Evolutionary conservation across 345 rosid species (phyloP).

Genomic region (Citrus trifoliata): DNA sequence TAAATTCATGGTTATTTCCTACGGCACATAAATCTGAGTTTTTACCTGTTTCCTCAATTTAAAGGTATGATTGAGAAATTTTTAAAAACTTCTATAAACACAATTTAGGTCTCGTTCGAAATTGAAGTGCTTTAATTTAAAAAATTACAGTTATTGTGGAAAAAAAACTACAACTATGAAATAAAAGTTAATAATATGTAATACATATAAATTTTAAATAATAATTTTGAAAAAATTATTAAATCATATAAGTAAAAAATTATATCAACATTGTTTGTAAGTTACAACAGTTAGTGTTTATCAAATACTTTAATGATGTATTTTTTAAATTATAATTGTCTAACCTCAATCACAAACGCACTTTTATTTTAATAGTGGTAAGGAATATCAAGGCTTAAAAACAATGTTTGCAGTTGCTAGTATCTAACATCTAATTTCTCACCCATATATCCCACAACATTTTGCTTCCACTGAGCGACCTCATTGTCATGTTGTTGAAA

Average conservation of each 20-base stretch:
- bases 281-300: too few relatives aligned
- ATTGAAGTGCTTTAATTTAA: too few relatives aligned
- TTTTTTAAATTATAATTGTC: too few relatives aligned
- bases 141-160: too few relatives aligned
- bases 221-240: too few relatives aligned
- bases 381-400: not conserved
- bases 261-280: too few relatives aligned
- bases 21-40: not conserved
- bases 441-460: not conserved
- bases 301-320: too few relatives aligned
- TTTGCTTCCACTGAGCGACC: not conserved
- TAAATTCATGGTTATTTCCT: not conserved
- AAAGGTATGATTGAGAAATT: not conserved
- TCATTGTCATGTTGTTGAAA: not conserved
- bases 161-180: too few relatives aligned
- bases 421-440: not conserved
- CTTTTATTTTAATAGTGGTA: not conserved
- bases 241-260: too few relatives aligned
- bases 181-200: too few relatives aligned
- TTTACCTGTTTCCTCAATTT: not conserved
- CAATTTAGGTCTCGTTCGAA: not conserved
- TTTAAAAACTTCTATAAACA: not conserved
- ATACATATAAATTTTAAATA: too few relatives aligned
- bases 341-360: too few relatives aligned
- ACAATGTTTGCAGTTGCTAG: not conserved